Base-by-base conservation (phyloP, 2,329 filamentous ascomycete species). In the Verticillium dahliae region DNA sequence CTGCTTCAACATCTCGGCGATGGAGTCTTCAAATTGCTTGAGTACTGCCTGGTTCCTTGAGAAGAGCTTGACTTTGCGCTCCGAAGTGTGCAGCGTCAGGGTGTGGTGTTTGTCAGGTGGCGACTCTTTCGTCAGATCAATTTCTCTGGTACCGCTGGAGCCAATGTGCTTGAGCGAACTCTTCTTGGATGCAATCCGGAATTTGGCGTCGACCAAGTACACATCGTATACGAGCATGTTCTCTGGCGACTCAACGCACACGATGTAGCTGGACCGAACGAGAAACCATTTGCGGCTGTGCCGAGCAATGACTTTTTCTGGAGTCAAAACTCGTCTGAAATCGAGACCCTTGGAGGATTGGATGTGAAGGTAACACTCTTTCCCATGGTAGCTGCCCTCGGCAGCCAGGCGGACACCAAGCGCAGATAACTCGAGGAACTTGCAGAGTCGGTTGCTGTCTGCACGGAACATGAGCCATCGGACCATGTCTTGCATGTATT, bases 191-290 rank as follows among this genome's bases (percentile, higher is more conserved):
- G 92, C 87, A 58, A 97, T 87, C 59, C 85, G 82, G 75, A 99
- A 99, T 69, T 90, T 89, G 1, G 90, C 84, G 71, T 99, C 95
- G 33, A 98, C 91, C n/a, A 99, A 82, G 74, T 97, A 98, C 27
- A 99, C 95, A 75, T 99, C 96, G 73, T 97, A 97, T 38, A 98
- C 96, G 70, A 97, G 94, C 90, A 98, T 96, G 69, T 96, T 96
- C 73, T 98, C 94, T 0, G 95, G 95, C 0, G 95, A 97, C 72
- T 98, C 94, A n/a, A 98, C 93, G 68, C 94, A 97, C 55, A 97
- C 94, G 63, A 99, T 89, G 71, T 99, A 99, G 77, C 92, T 98
- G 75, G 98, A 93, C 59, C 95, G 84, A n/a, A 99, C 92, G 22
- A 98, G 81, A 72, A 99, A 99, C 95, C 95, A 99, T 74, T 97